Base-by-base conservation (phyloP, 495 filamentous ascomycete species). In the Articulospora tetracladia region DNA sequence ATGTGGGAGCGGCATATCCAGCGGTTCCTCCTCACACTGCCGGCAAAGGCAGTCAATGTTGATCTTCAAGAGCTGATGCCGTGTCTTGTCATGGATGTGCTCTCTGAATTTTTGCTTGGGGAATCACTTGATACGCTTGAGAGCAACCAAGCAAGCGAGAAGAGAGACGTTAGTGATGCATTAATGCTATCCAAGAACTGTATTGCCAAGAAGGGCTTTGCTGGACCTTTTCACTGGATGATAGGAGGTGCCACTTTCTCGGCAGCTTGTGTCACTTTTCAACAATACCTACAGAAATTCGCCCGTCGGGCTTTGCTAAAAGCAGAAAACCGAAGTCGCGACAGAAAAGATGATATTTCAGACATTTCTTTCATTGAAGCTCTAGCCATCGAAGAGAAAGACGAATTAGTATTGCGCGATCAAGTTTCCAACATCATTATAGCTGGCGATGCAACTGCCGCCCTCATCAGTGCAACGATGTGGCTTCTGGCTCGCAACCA, bases 31-130 rank as follows among this genome's bases (percentile, higher is more conserved):
- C 51, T 52, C 0, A 62, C 66, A 36, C 72, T 83, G 20, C 70
- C 71, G 1, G 50, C 26, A 39, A 71, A 67, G 56, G 68, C 63
- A 13, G 66, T 64, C 25, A 60, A 59, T 2, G 74, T 80, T 27
- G 79, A 87, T 66, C 74, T 87, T 32, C 83, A 83, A 61, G 68
- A 72, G 17, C 74, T 88, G 32, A 85, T 88, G 69, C 86, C 82
- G 72, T 74, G 76, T 15, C 72, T 89, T 60, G 86, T 86, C 3
- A 77, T 90, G 26, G 87, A 90, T 71, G 81, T 80, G 2, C 79
- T 84, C 6, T 87, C 83, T 1, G 83, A 86, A 52, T 86, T 89
- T 64, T 74, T 89, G 36, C 85, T 90, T 65, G 86, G 86, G n/a
- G 68, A 73, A 52, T 59, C 56, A 1, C 41, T 56, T 20, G 13